phyloP scores from a whole-genome alignment of 495 filamentous ascomycete genomes.

The Aspergillus kassunensis region DNA sequence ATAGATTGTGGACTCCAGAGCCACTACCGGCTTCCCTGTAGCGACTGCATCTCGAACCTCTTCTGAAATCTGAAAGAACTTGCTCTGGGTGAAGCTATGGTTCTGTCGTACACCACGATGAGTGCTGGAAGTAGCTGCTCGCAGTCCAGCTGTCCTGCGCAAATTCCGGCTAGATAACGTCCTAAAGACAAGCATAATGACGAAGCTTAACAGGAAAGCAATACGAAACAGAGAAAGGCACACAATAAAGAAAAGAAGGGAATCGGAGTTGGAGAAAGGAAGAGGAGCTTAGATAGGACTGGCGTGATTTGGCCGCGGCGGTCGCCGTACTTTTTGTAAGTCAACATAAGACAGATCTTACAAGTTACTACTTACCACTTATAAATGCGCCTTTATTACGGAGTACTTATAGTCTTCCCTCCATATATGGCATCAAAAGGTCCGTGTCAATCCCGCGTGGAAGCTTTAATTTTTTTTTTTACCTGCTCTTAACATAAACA shows the following conservation, averaged over 20 bases:
- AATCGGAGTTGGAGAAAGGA: conserved; percentile 9
- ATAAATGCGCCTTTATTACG: no score
- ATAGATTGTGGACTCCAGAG: conserved; percentile 88
- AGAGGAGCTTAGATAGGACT: conserved; percentile 16
- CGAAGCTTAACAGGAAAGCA: not conserved
- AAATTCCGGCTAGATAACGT: conserved; percentile 24
- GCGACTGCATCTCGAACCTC: conserved; percentile 75
- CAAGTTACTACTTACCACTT: no score
- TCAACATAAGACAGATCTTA: no score
- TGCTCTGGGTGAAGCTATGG: conserved; percentile 40
- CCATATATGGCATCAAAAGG: no score
- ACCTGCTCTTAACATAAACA: no score
- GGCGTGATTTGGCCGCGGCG: conserved; percentile 32
- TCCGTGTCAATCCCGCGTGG: no score
- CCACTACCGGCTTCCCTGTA: conserved; percentile 74
- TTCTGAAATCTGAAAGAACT: conserved; percentile 69
- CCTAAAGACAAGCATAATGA: conserved; percentile 28
- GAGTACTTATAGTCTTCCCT: no score
- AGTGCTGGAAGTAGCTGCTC: not conserved
- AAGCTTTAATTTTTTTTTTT: no score
- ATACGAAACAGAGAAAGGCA: not conserved
- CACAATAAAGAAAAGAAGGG: conserved; percentile 7
- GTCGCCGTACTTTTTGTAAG: conserved; percentile 31
- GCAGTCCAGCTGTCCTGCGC: conserved; percentile 13
- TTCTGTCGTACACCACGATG: conserved; percentile 20